Base-by-base conservation (phyloP, 202 grass and related monocot species). In the Musa balbisiana region DNA sequence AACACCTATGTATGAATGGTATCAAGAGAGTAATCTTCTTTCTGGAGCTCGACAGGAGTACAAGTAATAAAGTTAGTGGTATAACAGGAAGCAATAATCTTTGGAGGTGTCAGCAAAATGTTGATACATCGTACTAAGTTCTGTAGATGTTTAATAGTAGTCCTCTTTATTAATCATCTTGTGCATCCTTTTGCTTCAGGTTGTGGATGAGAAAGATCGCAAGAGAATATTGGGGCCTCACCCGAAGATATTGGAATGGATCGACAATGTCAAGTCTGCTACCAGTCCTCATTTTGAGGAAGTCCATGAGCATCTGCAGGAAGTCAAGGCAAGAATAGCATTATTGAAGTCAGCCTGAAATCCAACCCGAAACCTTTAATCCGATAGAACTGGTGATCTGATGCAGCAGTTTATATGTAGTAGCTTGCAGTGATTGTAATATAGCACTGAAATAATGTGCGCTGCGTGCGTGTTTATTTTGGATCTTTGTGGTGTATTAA, bases 251-350 rank as follows among this genome's bases (percentile, higher is more conserved):
- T 76, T 76, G 17, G 13, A 79, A 21, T 98, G 91, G 94, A 88
- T 93, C 62, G 83, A 87, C 51, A 93, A 97, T 58, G 84, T 97
- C 3, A 93, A 87, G 82, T 89, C 78, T 80, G 82, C 82, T 20
- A 97, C 90, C 4, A 80, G 71, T 76, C 93, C 93, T 62, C 90
- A 93, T 76, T 97, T 97, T 67, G 86, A 87, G 20, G 79, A 98
- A 80, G 79, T 71, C 3, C 84, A 91, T 51, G 68, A 73, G 26
- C 43, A 86, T 73, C 50, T 93, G 8, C 88, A 80, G 55, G 69
- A 91, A 78, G 52, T 71, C 53, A 93, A 98, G 55, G 83, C 51
- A 58, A 50, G 21, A 50, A 24, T 51, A n/a, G 62, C 16, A 53
- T 22, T 51, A 55, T 43, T 2, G 76, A 76, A 10, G 51, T 10